A percentile compares a stretch with the other conserved stretches of the same genome.
These are phyloP conservation scores for Oryza brachyantha DNA, from an alignment of 176 grass and related monocot genomes.

Conservation along the genomic window DNA sequence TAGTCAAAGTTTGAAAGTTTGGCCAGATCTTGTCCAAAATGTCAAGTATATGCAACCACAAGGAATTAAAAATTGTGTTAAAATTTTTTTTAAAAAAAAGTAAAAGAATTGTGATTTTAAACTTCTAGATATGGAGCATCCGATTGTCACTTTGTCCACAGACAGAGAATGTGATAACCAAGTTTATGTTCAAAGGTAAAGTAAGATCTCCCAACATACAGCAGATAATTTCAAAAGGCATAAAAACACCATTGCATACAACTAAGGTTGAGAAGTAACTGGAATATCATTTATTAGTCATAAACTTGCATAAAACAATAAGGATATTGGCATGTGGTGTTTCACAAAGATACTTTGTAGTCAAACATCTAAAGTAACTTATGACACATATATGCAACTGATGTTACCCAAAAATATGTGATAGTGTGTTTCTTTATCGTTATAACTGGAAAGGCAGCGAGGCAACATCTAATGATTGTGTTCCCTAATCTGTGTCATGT, in stretches of 20 bases:
- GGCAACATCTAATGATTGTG: not conserved
- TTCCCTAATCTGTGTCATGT: not conserved
- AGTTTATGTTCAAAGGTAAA: not conserved
- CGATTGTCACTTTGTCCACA: no score
- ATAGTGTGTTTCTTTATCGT: not conserved
- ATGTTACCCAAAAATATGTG: constrained; percentile 13
- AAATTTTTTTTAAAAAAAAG: not conserved
- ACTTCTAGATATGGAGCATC: not conserved
- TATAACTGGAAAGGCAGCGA: not conserved
- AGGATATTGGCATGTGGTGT: not conserved
- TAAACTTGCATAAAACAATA: not conserved
- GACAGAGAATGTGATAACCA: not conserved
- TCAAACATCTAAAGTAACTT: not conserved
- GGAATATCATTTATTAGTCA: not conserved
- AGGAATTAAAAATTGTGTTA: no score
- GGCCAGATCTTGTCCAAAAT: not conserved
- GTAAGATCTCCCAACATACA: not conserved
- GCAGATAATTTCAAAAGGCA: not conserved
- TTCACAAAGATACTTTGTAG: not conserved
- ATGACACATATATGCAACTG: not conserved
- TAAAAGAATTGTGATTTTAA: not conserved
- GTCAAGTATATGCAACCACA: not conserved
- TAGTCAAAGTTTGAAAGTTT: not conserved
- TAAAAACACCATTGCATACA: not conserved
- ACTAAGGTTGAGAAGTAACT: not conserved